Percentiles rank a stretch among this genome's conserved stretches.
Conservation (phyloP, 768 basidiomycete species). For the Crepidotus variabilis region DNA sequence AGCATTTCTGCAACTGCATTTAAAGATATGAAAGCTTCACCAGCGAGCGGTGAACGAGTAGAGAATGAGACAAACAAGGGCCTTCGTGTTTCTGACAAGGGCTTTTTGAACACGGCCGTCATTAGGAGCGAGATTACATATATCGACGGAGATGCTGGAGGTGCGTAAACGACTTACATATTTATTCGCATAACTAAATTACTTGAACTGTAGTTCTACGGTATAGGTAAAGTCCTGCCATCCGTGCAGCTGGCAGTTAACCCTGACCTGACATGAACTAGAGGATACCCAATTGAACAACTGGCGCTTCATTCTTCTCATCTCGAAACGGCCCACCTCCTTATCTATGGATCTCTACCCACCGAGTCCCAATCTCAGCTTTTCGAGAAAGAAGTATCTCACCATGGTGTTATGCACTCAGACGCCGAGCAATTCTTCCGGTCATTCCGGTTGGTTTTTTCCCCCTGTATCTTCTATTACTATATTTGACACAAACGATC, state of each 20-base stretch:
- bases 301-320: constrained; percentile 77
- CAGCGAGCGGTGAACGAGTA: constrained; percentile 55
- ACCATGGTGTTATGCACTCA: constrained; percentile 65
- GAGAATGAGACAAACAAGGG: constrained; percentile 86
- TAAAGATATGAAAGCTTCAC: constrained; percentile 65
- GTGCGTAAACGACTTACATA: constrained; percentile 29
- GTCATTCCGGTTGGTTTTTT: constrained; percentile 49
- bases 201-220: constrained; percentile 45
- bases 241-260: background rate
- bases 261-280: constrained; percentile 20
- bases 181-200: background rate
- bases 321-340: constrained; percentile 82
- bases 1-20: constrained; percentile 77
- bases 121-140: constrained; percentile 81
- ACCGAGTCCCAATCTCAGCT: constrained; percentile 50
- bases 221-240: constrained; percentile 49
- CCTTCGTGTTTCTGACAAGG: constrained; percentile 73
- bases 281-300: constrained; percentile 93
- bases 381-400: constrained; percentile 76
- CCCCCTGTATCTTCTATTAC: too few species aligned
- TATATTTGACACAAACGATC: background rate
- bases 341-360: constrained; percentile 85
- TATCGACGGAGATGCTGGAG: constrained; percentile 86
- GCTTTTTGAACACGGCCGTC: constrained; percentile 82
- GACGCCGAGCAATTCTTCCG: constrained; percentile 69